A percentile compares a stretch with the other conserved stretches of the same genome.
Evolutionary conservation across 768 basidiomycete species (phyloP).

Genomic region (Boletus insuetus): DNA sequence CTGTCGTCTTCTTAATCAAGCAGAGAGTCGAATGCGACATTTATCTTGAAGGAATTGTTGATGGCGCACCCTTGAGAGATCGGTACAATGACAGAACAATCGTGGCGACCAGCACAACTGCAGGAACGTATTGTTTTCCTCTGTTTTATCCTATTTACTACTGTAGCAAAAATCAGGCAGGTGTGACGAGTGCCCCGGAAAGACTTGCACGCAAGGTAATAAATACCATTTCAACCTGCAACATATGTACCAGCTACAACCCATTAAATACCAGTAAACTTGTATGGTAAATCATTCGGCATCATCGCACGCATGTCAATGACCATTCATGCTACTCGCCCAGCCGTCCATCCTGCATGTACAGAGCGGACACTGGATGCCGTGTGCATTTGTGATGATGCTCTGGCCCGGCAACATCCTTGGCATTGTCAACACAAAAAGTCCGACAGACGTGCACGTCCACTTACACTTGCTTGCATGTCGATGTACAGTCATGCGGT

Average conservation of each 20-base stretch:
- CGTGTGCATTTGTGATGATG: slow-evolving; percentile 23
- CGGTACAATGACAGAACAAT: too few relatives aligned
- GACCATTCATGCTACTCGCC: not conserved
- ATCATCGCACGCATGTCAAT: slow-evolving; percentile 11
- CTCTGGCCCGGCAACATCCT: slow-evolving; percentile 31
- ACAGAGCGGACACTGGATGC: slow-evolving; percentile 16
- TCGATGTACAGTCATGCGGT: slow-evolving; percentile 36
- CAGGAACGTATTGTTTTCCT: too few relatives aligned
- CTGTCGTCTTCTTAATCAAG: too few relatives aligned
- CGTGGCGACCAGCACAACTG: too few relatives aligned
- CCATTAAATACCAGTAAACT: not conserved
- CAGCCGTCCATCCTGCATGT: slow-evolving; percentile 18
- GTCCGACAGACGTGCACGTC: not conserved
- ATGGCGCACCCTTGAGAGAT: too few relatives aligned
- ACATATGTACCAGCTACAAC: not conserved
- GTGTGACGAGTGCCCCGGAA: too few relatives aligned
- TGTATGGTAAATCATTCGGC: not conserved
- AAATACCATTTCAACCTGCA: not conserved
- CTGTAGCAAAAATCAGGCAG: too few relatives aligned
- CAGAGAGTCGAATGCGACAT: too few relatives aligned
- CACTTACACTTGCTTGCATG: slow-evolving; percentile 39
- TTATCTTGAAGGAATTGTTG: too few relatives aligned
- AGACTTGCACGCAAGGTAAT: too few relatives aligned
- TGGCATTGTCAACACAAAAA: slow-evolving; percentile 3
- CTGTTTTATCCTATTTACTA: too few relatives aligned